phyloP scores from a whole-genome alignment of 345 rosid species.

The Heritiera fomes region DNA sequence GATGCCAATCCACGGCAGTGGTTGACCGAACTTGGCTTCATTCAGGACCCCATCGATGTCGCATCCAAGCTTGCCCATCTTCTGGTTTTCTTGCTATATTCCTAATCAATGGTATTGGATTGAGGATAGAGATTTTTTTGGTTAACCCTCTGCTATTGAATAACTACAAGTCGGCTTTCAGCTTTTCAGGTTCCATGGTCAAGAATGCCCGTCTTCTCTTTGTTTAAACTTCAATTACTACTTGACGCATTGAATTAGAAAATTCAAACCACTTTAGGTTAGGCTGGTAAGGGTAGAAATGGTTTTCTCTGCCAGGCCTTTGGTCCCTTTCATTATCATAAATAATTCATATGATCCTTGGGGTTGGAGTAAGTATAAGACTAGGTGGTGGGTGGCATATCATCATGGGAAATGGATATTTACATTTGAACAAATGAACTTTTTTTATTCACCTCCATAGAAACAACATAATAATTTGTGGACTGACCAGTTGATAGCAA shows the following conservation, averaged over 20 bases:
- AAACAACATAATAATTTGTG: too few relatives aligned
- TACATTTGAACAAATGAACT: too few relatives aligned
- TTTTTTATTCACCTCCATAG: too few relatives aligned
- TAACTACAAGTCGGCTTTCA: not conserved
- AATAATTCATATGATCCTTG: too few relatives aligned
- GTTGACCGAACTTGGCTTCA: slow-evolving; percentile 58
- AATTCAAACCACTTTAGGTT: not conserved
- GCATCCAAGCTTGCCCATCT: slow-evolving; percentile 67
- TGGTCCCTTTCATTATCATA: not conserved
- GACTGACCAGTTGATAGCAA: too few relatives aligned
- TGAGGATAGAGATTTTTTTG: not conserved
- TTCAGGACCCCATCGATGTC: slow-evolving; percentile 58
- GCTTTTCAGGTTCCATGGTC: not conserved
- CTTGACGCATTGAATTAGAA: not conserved
- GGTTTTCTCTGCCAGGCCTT: not conserved
- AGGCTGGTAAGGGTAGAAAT: not conserved
- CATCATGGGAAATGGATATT: too few relatives aligned
- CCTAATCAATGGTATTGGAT: not conserved
- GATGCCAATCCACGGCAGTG: slow-evolving; percentile 84
- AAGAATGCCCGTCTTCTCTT: not conserved
- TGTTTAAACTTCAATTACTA: not conserved
- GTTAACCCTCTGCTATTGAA: not conserved
- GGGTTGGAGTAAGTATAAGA: too few relatives aligned
- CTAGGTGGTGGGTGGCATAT: too few relatives aligned
- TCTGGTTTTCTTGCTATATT: not conserved